These are phyloP conservation scores for Herpotrichia juniperi DNA, from an alignment of 2,329 filamentous ascomycete species.

Conservation along the genomic window DNA sequence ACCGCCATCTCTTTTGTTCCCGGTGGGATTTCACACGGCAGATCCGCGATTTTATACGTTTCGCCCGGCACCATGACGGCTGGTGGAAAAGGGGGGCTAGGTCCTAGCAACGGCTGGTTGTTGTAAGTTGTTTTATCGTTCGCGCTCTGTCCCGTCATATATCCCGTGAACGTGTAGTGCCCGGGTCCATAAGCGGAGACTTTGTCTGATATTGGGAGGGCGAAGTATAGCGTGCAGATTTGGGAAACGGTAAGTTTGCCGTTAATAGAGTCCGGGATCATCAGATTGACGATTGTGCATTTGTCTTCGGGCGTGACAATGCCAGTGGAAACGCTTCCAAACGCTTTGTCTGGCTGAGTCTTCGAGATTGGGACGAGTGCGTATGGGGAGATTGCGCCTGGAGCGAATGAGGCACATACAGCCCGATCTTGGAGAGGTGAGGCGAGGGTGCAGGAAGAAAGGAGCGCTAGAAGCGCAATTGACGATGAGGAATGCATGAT, in stretches of 20 bases:
- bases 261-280: slow-evolving; percentile 17
- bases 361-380: slow-evolving; percentile 17
- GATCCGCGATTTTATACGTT: slow-evolving; percentile 21
- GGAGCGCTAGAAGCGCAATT: slow-evolving; percentile 8
- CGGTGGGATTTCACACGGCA: slow-evolving; percentile 20
- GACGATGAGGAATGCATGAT: slow-evolving; percentile 62
- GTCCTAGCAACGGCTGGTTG: slow-evolving; percentile 21
- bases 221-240: slow-evolving; percentile 22
- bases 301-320: slow-evolving; percentile 20
- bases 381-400: slow-evolving; percentile 14
- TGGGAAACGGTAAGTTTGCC: slow-evolving; percentile 16
- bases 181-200: slow-evolving; percentile 16
- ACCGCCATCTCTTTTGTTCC: slow-evolving; percentile 17
- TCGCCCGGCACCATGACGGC: slow-evolving; percentile 19
- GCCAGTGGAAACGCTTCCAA: slow-evolving; percentile 16
- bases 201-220: slow-evolving; percentile 13
- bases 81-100: slow-evolving; percentile 24
- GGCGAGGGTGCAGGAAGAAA: background rate
- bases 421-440: no score
- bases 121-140: slow-evolving; percentile 21
- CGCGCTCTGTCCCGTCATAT: slow-evolving; percentile 19
- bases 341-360: slow-evolving; percentile 16
- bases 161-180: slow-evolving; percentile 26
- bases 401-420: slow-evolving; percentile 18
- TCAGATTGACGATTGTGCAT: slow-evolving; percentile 26